These are phyloP conservation scores for Annona cherimola DNA, from an alignment of 164 flowering plant species.

Conservation along the genomic window DNA sequence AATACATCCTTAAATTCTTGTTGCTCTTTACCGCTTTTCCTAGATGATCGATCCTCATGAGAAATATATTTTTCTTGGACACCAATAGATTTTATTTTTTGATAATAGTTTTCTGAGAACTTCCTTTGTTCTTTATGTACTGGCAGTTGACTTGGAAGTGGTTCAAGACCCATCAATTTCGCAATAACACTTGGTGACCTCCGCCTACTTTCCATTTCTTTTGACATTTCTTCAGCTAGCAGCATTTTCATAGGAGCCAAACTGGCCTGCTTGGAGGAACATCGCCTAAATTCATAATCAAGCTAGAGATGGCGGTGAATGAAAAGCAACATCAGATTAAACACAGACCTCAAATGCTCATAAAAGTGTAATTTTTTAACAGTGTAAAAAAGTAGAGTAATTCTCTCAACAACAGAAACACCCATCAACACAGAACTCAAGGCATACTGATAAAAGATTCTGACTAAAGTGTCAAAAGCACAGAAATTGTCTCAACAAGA, in stretches of 20 bases:
- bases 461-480: too few species aligned
- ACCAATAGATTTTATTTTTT: conserved; percentile 24
- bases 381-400: background rate
- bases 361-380: background rate
- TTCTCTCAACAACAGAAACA: background rate
- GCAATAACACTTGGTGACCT: conserved; percentile 73
- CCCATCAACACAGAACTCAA: background rate
- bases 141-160: conserved; percentile 54
- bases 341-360: background rate
- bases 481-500: too few species aligned
- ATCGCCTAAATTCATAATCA: conserved; percentile 25
- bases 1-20: conserved; percentile 81
- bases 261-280: conserved; percentile 17
- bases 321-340: background rate
- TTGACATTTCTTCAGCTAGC: conserved; percentile 64
- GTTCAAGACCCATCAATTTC: conserved; percentile 88
- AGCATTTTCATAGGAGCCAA: conserved; percentile 63
- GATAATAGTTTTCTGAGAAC: conserved; percentile 23
- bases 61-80: conserved; percentile 19
- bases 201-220: conserved; percentile 49
- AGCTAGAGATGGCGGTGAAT: conserved; percentile 17
- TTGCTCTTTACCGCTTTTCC: conserved; percentile 40
- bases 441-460: background rate
- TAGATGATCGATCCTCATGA: conserved; percentile 28
- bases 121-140: conserved; percentile 27